phyloP scores from a whole-genome alignment of 495 filamentous ascomycete genomes.

The Tetracladium marchalianum region DNA sequence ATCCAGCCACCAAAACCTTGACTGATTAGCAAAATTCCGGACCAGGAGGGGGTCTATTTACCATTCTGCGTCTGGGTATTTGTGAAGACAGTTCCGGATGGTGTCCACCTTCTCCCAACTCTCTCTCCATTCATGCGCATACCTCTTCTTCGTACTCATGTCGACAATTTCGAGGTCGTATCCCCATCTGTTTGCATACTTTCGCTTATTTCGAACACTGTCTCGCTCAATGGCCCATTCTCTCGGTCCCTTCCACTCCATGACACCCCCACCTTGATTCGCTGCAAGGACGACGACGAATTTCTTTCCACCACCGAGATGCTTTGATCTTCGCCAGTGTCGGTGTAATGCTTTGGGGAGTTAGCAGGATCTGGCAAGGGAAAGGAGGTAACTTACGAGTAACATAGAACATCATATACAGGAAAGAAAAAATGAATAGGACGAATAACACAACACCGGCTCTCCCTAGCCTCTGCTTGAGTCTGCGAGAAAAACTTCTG shows the following conservation, averaged over 20 bases:
- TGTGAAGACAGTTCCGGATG: conserved; percentile 80
- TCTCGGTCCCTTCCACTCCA: conserved; percentile 96
- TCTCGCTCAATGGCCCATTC: conserved; percentile 98
- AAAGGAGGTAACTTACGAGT: conserved; percentile 44
- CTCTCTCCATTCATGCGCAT: conserved; percentile 98
- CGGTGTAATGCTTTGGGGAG: conserved; percentile 30
- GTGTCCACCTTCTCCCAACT: conserved; percentile 99
- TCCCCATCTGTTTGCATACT: conserved; percentile 80
- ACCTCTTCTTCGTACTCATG: conserved; percentile 96
- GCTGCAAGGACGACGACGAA: conserved; percentile 90
- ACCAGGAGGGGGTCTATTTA: conserved; percentile 30
- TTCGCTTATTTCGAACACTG: conserved; percentile 87
- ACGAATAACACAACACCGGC: conserved; percentile 43
- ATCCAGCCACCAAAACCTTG: conserved; percentile 98
- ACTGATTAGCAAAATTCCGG: conserved; percentile 18
- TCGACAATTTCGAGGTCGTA: conserved; percentile 95
- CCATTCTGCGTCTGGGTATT: conserved; percentile 96
- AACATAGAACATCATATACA: conserved; percentile 54
- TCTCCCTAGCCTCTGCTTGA: conserved; percentile 13
- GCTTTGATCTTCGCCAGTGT: conserved; percentile 33
- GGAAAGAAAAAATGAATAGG: conserved; percentile 45
- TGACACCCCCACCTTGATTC: conserved; percentile 92
- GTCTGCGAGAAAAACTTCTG: conserved; percentile 6
- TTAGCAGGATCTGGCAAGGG: conserved; percentile 1
- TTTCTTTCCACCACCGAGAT: conserved; percentile 75